Base-by-base conservation (phyloP, 2,329 filamentous ascomycete genomes). In the Microascus cirrosus region DNA sequence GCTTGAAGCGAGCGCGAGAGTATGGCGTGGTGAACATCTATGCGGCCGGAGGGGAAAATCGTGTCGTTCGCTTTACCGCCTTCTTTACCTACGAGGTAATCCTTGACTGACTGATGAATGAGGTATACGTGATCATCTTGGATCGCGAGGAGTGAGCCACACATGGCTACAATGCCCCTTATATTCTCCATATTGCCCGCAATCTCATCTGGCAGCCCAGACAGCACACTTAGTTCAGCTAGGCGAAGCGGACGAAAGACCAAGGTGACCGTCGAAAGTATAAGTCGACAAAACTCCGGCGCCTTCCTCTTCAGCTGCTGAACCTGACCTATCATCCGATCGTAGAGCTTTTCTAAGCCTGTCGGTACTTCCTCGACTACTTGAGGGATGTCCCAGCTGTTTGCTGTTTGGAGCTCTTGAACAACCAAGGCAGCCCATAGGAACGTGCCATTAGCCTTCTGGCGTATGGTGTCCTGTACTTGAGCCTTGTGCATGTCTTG, bases 31-130 rank as follows among this genome's bases (percentile, higher is more conserved):
- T 76, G 69, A 12, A 60, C 59, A 5, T 64, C 53, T n/a, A 57
- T 39, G 7, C 58, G 35, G 1, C 70, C 66, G 54, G 32, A 45
- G 12, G 67, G 66, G 58, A 73, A 69, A 12, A 73, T 62, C n/a
- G 61, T 52, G n/a, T 57, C 13, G 15, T 36, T 48, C 58, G 60
- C 61, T 1, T 64, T 54, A 32, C 28, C 28, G 4, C 28, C 28
- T 2, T n/a, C n/a, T n/a, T n/a, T n/a, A n/a, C n/a, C n/a, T n/a
- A n/a, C n/a, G n/a, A 77, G 56, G 61, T 65, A 74, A 34, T 77
- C 74, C 55, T 75, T 74, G 2, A 71, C 74, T 12, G 73, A 76
- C 58, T 75, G 70, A 58, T 78, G 73, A 0, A 77, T 64, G 52
- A 76, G 70, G 42, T 66, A 71, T 8, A 77, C 59, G 0, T 32